Percentiles rank a stretch among this genome's conserved stretches.
Conservation (phyloP, 768 basidiomycete species). For the Mycena vitilis region DNA sequence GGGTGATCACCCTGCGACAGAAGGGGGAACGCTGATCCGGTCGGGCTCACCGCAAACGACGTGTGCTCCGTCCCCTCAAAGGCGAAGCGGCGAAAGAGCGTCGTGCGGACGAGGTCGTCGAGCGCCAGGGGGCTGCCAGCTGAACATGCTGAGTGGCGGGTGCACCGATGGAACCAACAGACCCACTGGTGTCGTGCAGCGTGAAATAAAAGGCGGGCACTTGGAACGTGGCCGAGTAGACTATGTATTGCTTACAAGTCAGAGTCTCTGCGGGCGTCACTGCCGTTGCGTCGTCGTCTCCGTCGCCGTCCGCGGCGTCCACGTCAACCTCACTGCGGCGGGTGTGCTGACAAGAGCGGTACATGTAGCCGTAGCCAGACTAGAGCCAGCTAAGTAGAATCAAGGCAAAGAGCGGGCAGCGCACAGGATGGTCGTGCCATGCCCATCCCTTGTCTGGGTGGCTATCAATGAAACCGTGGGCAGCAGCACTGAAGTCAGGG, state of each 20-base stretch:
- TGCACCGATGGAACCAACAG: constrained; percentile 17
- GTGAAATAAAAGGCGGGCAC: constrained; percentile 90
- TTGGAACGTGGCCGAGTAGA: constrained; percentile 81
- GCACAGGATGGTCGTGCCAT: constrained; percentile 71
- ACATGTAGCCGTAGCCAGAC: constrained; percentile 61
- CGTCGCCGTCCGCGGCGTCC: constrained; percentile 36
- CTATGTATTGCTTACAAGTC: constrained; percentile 72
- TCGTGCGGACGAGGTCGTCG: constrained; percentile 63
- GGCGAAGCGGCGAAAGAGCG: constrained; percentile 66
- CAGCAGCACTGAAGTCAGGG: constrained; percentile 56
- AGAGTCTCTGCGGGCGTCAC: constrained; percentile 47
- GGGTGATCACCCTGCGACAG: constrained; percentile 93
- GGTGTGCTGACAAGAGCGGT: constrained; percentile 48
- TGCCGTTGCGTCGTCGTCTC: constrained; percentile 53
- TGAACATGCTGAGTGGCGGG: constrained; percentile 46
- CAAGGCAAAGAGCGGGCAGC: constrained; percentile 41
- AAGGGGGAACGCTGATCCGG: constrained; percentile 72
- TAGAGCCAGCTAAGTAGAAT: constrained; percentile 36
- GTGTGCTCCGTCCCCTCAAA: constrained; percentile 59
- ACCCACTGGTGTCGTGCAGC: constrained; percentile 76
- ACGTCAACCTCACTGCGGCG: constrained; percentile 34
- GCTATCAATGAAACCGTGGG: constrained; percentile 34
- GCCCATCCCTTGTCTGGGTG: constrained; percentile 57
- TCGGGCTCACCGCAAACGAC: constrained; percentile 64
- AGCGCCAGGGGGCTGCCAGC: constrained; percentile 75